phyloP scores from a whole-genome alignment of 495 filamentous ascomycete genomes.

The Cercophora sp. region DNA sequence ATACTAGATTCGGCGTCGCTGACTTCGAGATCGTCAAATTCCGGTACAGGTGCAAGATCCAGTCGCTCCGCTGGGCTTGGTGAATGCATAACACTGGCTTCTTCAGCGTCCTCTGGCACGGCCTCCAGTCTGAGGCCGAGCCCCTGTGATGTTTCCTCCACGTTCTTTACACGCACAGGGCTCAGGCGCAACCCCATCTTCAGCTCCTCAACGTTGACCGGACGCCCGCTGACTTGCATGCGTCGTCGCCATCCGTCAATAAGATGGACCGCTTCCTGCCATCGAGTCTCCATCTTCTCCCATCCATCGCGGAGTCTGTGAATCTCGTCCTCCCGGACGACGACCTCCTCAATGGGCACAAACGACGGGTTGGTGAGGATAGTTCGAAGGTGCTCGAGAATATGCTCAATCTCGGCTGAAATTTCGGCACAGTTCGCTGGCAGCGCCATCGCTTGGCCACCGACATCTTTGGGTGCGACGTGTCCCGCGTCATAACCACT shows the following conservation, averaged over 20 bases:
- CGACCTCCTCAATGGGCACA: slow-evolving; percentile 91
- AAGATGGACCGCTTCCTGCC: slow-evolving; percentile 82
- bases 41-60: slow-evolving; percentile 32
- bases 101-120: slow-evolving; percentile 37
- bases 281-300: slow-evolving; percentile 85
- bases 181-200: slow-evolving; percentile 69
- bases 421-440: slow-evolving; percentile 68
- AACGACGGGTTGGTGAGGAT: slow-evolving; percentile 93
- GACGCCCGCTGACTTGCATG: slow-evolving; percentile 72
- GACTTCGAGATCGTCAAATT: slow-evolving; percentile 33
- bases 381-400: slow-evolving; percentile 73
- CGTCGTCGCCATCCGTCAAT: slow-evolving; percentile 91
- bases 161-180: slow-evolving; percentile 50
- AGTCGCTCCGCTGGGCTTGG: slow-evolving; percentile 24
- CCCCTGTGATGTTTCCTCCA: slow-evolving; percentile 44
- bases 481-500: slow-evolving; percentile 58
- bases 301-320: slow-evolving; percentile 72
- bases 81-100: slow-evolving; percentile 10
- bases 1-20: slow-evolving; percentile 47
- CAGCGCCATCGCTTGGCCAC: slow-evolving; percentile 41
- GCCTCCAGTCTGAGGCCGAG: slow-evolving; percentile 34
- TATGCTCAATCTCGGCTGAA: slow-evolving; percentile 63
- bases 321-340: slow-evolving; percentile 87
- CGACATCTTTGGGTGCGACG: slow-evolving; percentile 19
- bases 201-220: slow-evolving; percentile 78